These are phyloP conservation scores for Tricholoma saponaceum DNA, from an alignment of 768 basidiomycete species.

Conservation along the genomic window DNA sequence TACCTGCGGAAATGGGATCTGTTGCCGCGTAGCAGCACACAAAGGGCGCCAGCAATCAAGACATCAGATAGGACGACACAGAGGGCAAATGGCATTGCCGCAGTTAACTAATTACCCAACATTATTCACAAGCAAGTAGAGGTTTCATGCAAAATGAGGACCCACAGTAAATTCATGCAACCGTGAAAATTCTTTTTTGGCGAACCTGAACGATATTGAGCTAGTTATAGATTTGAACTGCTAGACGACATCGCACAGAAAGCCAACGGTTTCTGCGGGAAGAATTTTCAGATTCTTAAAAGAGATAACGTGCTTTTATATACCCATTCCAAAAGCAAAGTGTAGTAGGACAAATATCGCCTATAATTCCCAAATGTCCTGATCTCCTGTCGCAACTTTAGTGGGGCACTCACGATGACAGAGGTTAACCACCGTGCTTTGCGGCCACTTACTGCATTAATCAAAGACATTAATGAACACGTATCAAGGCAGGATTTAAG, in stretches of 20 bases:
- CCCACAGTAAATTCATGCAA: conserved; percentile 32
- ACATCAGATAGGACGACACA: conserved; percentile 44
- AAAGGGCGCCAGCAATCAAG: conserved; percentile 37
- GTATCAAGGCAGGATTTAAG: not conserved
- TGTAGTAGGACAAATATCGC: conserved; percentile 22
- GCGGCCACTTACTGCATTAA: conserved; percentile 24
- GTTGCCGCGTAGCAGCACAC: conserved; percentile 36
- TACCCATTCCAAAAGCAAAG: conserved; percentile 35
- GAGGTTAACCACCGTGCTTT: conserved; percentile 24
- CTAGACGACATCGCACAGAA: conserved; percentile 16
- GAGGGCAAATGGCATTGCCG: conserved; percentile 40
- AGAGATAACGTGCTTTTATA: conserved; percentile 1
- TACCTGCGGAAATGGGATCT: conserved; percentile 34
- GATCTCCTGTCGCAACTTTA: not conserved
- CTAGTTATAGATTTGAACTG: not conserved
- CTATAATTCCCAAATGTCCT: conserved; percentile 11
- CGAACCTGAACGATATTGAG: conserved; percentile 23
- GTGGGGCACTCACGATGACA: conserved; percentile 22
- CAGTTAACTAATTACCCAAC: conserved; percentile 24
- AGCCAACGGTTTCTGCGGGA: conserved; percentile 28
- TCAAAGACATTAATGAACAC: not conserved
- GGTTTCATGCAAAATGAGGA: not conserved
- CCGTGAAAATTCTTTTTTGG: conserved; percentile 28
- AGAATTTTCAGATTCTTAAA: not conserved
- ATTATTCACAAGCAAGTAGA: not conserved